Evolutionary conservation across 257 asterid species (phyloP).

Genomic region (Apocynum venetum): DNA sequence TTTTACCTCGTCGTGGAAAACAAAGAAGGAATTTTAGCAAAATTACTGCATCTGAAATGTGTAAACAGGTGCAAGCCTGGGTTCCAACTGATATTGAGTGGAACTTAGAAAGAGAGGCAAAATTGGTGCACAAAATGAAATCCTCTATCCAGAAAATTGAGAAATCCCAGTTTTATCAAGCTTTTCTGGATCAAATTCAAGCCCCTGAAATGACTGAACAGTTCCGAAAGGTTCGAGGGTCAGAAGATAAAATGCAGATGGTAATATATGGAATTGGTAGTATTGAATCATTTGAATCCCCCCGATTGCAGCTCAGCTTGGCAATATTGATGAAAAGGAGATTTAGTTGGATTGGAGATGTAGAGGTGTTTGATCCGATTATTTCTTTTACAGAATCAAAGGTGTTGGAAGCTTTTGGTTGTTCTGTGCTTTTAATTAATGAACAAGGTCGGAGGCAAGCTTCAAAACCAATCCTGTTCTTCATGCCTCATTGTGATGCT

Average conservation of each 20-base stretch:
- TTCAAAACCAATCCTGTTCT: constrained; percentile 59
- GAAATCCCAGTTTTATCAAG: constrained; percentile 40
- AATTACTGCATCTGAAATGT: constrained; percentile 23
- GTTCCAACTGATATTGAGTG: constrained; percentile 47
- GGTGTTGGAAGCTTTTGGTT: constrained; percentile 67
- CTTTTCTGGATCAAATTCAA: constrained; percentile 44
- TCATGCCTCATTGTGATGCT: constrained; percentile 93
- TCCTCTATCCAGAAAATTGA: constrained; percentile 41
- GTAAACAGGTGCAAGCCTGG: constrained; percentile 50
- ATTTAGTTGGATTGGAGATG: constrained; percentile 68
- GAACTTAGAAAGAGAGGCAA: constrained; percentile 49
- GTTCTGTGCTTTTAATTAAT: constrained; percentile 63
- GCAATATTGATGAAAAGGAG: constrained; percentile 71
- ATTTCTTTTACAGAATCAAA: constrained; percentile 62
- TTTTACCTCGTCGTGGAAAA: constrained; percentile 65
- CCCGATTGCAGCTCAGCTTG: constrained; percentile 69
- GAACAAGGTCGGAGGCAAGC: constrained; percentile 71
- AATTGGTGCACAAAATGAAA: constrained; percentile 61
- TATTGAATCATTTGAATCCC: constrained; percentile 65
- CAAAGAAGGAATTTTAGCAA: constrained; percentile 26
- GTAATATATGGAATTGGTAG: constrained; percentile 95
- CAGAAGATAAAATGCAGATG: constrained; percentile 58
- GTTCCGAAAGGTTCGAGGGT: constrained; percentile 42
- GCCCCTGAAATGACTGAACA: constrained; percentile 34
- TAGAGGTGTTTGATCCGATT: constrained; percentile 80